A percentile compares a stretch with the other conserved stretches of the same genome.
Conservation (phyloP, 495 filamentous ascomycete species). For the Podospora bellae-mahoneyi region DNA sequence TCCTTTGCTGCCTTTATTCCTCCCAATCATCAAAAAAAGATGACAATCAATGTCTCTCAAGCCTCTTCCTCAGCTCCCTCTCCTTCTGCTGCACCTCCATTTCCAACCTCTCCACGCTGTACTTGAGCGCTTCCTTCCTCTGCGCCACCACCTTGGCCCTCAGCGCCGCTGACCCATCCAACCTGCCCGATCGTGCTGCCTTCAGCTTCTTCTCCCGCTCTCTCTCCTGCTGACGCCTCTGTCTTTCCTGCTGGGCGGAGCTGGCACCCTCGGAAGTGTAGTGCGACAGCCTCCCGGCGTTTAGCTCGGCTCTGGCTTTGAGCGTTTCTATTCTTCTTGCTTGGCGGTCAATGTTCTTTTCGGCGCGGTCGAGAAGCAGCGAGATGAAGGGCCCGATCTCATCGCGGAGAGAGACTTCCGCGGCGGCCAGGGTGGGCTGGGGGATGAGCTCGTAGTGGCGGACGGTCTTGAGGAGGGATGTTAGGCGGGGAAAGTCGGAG, state of each 20-base stretch:
- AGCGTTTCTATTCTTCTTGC: slow-evolving; percentile 48
- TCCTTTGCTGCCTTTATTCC: no score
- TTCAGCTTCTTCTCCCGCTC: slow-evolving; percentile 1
- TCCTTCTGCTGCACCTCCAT: slow-evolving; percentile 51
- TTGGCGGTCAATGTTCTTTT: slow-evolving; percentile 44
- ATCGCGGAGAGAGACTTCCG: slow-evolving; percentile 48
- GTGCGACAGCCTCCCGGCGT: slow-evolving; percentile 42
- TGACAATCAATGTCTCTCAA: slow-evolving; percentile 32
- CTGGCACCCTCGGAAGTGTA: slow-evolving; percentile 1
- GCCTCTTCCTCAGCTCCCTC: slow-evolving; percentile 45
- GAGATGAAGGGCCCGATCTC: slow-evolving; percentile 48
- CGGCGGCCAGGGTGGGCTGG: slow-evolving; percentile 45
- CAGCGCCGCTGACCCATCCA: slow-evolving; percentile 36
- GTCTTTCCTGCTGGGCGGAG: neutral
- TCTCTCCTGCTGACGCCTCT: neutral
- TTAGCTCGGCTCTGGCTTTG: slow-evolving; percentile 46
- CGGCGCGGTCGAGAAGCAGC: slow-evolving; percentile 46
- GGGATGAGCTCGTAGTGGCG: slow-evolving; percentile 54
- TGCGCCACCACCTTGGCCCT: slow-evolving; percentile 39
- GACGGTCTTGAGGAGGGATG: slow-evolving; percentile 46
- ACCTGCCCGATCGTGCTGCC: slow-evolving; percentile 4
- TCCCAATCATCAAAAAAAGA: neutral
- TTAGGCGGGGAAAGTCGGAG: slow-evolving; percentile 46
- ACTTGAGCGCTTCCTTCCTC: slow-evolving; percentile 45
- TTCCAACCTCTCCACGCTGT: slow-evolving; percentile 49